Evolutionary conservation across 1,139 yeast genomes (phyloP), one percentile per base, ranked within the genome.

Genomic region (Arxiozyma telluris): DNA sequence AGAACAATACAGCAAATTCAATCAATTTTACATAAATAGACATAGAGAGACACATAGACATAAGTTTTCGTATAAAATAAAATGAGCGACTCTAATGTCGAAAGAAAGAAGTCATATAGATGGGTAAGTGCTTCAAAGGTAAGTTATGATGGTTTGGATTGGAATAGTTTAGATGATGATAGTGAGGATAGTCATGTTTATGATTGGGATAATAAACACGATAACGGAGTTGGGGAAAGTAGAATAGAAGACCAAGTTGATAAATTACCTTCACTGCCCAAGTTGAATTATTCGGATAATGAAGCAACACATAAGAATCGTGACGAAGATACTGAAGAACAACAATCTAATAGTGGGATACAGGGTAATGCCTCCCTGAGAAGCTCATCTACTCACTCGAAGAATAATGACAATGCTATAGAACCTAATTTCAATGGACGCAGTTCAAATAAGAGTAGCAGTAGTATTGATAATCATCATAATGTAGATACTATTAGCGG

Each of bases 91-190:
- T 30, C 49, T 11, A 62, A 76, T 52, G 76, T 81, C 53, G 81
- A 71, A 39, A 76, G 86, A 64, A 80, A 79, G 63, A 77, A 77
- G 59, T 80, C 84, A n/a, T 75, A 81, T n/a, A 71, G 87, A 52
- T 81, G 86, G 86, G 81, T 74, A 1, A 78, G 79, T 58, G 83
- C 82, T 2, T 71, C 80, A 1, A 78, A 76, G 27, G 84, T 83
- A 4, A 69, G 68, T 41, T 71, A 77, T 20, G 82, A 81, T 61
- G 85, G 85, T 8, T 81, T 80, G 42, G 84, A 78, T 41, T 81
- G 86, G 84, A 63, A 64, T 50, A 62, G 66, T 50, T 57, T 59
- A n/a, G 65, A 61, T 47, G 64, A 61, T 3, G 56, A 57, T 20
- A 54, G 51, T 8, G 69, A 69, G 53, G 73, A 70, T 47, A 38